Percentiles rank a stretch among this genome's conserved stretches.
phyloP scores from a whole-genome alignment of 495 filamentous ascomycete genomes.

The Pyrenula massariospora region DNA sequence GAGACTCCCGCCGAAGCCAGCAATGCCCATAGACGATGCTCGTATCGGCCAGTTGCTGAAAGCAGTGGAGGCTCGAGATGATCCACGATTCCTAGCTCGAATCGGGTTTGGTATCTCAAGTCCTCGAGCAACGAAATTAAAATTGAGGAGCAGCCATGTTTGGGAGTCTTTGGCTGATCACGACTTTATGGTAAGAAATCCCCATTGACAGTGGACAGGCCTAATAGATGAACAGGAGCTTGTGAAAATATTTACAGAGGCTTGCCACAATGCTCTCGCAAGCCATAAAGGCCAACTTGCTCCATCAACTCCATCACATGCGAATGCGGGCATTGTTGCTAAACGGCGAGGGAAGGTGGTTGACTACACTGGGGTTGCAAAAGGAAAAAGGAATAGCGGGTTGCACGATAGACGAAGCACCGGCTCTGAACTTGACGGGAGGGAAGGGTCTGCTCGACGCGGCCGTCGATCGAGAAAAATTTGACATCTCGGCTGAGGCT shows the following conservation, averaged over 20 bases:
- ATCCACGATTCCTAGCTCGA: neutral
- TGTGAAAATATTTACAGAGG: neutral
- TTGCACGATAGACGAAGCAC: too few relatives aligned
- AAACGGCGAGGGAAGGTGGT: too few relatives aligned
- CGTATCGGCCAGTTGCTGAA: neutral
- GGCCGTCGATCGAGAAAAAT: too few relatives aligned
- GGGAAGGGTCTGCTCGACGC: too few relatives aligned
- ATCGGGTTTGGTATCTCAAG: neutral
- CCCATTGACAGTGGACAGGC: neutral
- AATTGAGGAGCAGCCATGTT: neutral
- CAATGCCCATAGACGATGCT: neutral
- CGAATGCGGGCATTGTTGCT: too few relatives aligned
- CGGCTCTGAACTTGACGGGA: too few relatives aligned
- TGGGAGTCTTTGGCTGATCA: neutral
- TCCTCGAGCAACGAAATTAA: neutral
- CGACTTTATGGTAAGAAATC: neutral
- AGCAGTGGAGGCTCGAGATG: neutral
- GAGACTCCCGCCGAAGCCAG: neutral
- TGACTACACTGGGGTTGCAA: too few relatives aligned
- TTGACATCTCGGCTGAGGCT: too few relatives aligned
- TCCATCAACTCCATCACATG: too few relatives aligned
- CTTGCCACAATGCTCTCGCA: neutral
- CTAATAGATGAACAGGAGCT: neutral
- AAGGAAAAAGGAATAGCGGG: too few relatives aligned
- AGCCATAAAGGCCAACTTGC: too few relatives aligned